These are phyloP conservation scores for Saccharomycopsis oosterbeekiorum DNA, from an alignment of 805 yeast genomes.

Conservation along the genomic window DNA sequence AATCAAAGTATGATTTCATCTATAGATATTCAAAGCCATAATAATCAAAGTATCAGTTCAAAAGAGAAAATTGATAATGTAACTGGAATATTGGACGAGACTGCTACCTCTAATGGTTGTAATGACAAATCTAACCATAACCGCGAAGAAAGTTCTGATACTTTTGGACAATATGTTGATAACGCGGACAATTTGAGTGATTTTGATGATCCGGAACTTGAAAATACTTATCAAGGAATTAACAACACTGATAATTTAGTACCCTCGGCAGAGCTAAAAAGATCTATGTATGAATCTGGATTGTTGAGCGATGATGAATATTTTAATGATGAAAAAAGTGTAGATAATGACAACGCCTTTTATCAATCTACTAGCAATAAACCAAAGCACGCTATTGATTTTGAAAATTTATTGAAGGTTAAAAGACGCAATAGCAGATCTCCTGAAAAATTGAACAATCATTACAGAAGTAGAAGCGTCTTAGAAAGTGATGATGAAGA, in stretches of 20 bases:
- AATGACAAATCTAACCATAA: not conserved
- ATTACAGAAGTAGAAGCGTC: not conserved
- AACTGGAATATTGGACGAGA: constrained; percentile 8
- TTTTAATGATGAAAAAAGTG: constrained; percentile 7
- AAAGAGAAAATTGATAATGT: not conserved
- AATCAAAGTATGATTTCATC: constrained; percentile 7
- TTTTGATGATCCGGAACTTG: not conserved
- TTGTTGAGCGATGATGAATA: constrained; percentile 12
- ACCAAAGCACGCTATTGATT: constrained; percentile 1
- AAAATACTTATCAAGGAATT: not conserved
- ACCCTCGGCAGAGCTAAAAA: constrained; percentile 10
- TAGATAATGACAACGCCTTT: constrained; percentile 1
- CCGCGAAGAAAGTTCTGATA: not conserved
- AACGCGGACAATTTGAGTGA: constrained; percentile 2
- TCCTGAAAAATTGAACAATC: not conserved
- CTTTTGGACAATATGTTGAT: not conserved
- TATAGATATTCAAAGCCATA: constrained; percentile 8
- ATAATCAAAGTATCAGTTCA: constrained; percentile 8
- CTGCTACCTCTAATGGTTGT: constrained; percentile 5
- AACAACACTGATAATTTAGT: constrained; percentile 1
- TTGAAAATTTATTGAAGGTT: constrained; percentile 2
- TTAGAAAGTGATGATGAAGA: constrained; percentile 4
- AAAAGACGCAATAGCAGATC: not conserved
- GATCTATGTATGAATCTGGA: constrained; percentile 10
- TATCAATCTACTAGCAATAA: not conserved